Evolutionary conservation across 805 yeast species (phyloP), one percentile per base, ranked within the genome.

Genomic region (Grigorovia transvaalensis): DNA sequence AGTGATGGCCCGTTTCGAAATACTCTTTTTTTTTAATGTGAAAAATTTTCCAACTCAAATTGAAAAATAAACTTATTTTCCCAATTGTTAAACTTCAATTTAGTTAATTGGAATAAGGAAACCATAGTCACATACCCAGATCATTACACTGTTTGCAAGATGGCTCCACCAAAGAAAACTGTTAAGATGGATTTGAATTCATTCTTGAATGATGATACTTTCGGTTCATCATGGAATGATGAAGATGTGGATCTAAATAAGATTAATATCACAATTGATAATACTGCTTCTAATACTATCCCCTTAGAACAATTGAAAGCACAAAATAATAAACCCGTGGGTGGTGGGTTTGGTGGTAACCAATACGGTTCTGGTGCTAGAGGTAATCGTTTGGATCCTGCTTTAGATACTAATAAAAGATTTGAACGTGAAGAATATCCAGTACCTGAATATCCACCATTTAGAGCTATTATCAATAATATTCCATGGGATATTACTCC

Each of bases 371-470:
- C 27, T 4, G 47, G 57, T 46, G 50, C 63, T 44, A 54, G 58
- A 48, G 63, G 70, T 45, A 38, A 38, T 38, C 59, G 69, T 50
- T 57, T 66, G 53, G 74, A 70, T 55, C 73, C 75, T 45, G 71
- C 74, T 15, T 63, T 68, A 54, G 68, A 59, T 54, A 72, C 72
- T 48, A 56, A 63, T 53, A 63, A 69, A 33, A 53, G 61, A 50
- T 48, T 54, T 52, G 15, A 66, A 69, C 78, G 87, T 70, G 75
- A 73, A 41, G 90, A 84, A 65, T 85, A 72, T 59, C 96, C 96
- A 45, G 76, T 93, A 54, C 99, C 99, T 46, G 91, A 88, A 61
- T 77, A 72, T 50, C 89, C 97, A 18, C 99, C 99, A 51, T 93
- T 71, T 76, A 84, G 86, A 62, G 97, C 96, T n/a, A 81, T 88